Evolutionary conservation across 2,329 filamentous ascomycete genomes (phyloP), one percentile per base, ranked within the genome.

Genomic region (Lasiodiplodia citricola): DNA sequence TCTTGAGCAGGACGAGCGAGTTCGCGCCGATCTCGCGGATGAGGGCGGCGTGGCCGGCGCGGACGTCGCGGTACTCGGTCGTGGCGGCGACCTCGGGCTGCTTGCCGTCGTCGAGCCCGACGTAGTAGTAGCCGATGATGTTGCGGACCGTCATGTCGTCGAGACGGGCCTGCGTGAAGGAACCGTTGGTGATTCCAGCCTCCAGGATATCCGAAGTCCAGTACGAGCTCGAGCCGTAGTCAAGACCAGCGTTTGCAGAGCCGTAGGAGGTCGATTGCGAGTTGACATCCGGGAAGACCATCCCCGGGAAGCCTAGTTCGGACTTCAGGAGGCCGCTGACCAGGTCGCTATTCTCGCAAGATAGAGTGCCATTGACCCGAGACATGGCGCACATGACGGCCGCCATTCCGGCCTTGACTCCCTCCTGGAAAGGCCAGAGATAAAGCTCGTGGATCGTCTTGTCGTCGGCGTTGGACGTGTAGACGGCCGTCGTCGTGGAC

Each of bases 1-100:
- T 97, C 86, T 85, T 85, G 10, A 86, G 74, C 5, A 85, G 71
- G 25, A 85, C 80, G 50, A 84, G 85, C 2, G 80, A 80, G 38
- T 79, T 81, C 21, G 80, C 79, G 41, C 23, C 81, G 79, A 68
- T 84, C 83, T 21, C 82, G 75, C 81, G 77, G 51, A 83, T 83
- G 16, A 79, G 70, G 3, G 72, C 67, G 2, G 75, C 72, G 68
- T 80, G 79, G 47, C 78, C 70, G 11, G 71, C 74, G 2, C 81
- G 76, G 8, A 82, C 81, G 52, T 69, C 60, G 25, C 67, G 67
- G 58, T 64, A 57, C 38, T 64, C 67, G 51, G 67, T 64, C 6
- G 69, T 67, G 47, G 31, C 28, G 47, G 66, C 66, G 8, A 78
- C 77, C 1, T 81, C 79, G 0, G 75, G 73, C 0, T 82, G 82